phyloP scores from a whole-genome alignment of 2,329 filamentous ascomycete species.

The Beauveria sp. region DNA sequence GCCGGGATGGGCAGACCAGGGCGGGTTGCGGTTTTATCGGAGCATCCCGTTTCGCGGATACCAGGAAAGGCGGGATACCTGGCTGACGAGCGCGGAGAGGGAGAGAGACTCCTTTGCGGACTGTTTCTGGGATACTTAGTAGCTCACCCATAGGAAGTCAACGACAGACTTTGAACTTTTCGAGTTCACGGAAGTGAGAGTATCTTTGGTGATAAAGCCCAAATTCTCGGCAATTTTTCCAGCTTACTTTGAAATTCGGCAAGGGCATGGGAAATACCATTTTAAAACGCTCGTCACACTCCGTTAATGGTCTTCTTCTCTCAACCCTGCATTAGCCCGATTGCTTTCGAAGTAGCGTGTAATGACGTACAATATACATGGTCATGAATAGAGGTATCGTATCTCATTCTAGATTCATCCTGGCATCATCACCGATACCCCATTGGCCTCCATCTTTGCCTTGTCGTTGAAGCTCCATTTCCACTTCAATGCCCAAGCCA shows the following conservation, averaged over 20 bases:
- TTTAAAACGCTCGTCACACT: background rate
- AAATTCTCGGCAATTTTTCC: background rate
- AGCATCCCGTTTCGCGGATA: background rate
- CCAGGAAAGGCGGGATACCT: background rate
- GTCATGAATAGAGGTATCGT: background rate
- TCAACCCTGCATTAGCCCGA: background rate
- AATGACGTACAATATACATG: constrained; percentile 1
- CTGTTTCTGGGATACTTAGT: background rate
- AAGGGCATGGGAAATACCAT: background rate
- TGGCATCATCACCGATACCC: constrained; percentile 76
- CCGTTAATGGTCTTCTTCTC: background rate
- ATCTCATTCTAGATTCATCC: constrained; percentile 69
- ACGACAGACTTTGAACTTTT: background rate
- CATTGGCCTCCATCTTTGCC: constrained; percentile 54
- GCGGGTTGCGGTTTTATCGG: background rate
- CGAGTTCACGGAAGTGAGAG: background rate
- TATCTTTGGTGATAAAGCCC: background rate
- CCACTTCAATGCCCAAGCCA: constrained; percentile 35
- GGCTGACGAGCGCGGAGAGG: background rate
- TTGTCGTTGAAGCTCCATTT: constrained; percentile 46
- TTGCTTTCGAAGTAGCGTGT: background rate
- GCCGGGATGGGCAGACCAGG: background rate
- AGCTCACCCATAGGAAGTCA: background rate
- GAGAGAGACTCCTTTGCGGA: background rate
- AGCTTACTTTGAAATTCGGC: background rate